A percentile compares a stretch with the other conserved stretches of the same genome.
Evolutionary conservation across 495 filamentous ascomycete genomes (phyloP).

Genomic region (Ascobolus immersus): DNA sequence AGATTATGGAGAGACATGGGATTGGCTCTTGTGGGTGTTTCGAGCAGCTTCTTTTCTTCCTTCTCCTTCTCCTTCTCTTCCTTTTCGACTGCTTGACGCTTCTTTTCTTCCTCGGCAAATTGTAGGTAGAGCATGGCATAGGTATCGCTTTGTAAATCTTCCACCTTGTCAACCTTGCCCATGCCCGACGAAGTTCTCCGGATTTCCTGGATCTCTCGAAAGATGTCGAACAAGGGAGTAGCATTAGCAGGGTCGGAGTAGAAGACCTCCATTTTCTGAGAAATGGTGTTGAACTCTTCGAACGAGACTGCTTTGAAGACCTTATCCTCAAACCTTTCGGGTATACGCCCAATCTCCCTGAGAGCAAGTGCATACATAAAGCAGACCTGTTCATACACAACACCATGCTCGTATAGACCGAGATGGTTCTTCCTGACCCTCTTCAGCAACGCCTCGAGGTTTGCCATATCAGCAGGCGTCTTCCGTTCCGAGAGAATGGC

Average conservation of each 20-base stretch:
- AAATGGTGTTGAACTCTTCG: constrained; percentile 49
- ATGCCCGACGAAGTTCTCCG: constrained; percentile 67
- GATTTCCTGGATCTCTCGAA: constrained; percentile 69
- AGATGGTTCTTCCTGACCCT: constrained; percentile 55
- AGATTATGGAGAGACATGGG: no score
- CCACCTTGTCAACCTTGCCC: constrained; percentile 61
- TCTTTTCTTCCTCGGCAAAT: constrained; percentile 14
- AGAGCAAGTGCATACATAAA: constrained; percentile 48
- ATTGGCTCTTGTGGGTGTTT: no score
- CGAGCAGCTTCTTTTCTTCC: constrained; percentile 8
- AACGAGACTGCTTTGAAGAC: constrained; percentile 52
- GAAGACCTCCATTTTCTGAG: constrained; percentile 27
- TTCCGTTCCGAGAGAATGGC: constrained; percentile 45
- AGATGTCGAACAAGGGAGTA: constrained; percentile 33
- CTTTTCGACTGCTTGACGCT: constrained; percentile 3
- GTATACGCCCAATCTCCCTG: constrained; percentile 39
- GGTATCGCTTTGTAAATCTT: constrained; percentile 70
- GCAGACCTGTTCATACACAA: constrained; percentile 66
- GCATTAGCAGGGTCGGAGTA: constrained; percentile 13
- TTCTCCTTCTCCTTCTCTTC: constrained; percentile 7
- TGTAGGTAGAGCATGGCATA: constrained; percentile 55
- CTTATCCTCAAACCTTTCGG: constrained; percentile 42
- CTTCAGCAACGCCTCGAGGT: constrained; percentile 55
- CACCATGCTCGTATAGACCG: constrained; percentile 63
- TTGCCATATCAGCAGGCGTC: constrained; percentile 51